Percentiles rank a stretch among this genome's conserved stretches.
phyloP scores from a whole-genome alignment of 2,329 filamentous ascomycete genomes.

The Emydomyces testavorans region DNA sequence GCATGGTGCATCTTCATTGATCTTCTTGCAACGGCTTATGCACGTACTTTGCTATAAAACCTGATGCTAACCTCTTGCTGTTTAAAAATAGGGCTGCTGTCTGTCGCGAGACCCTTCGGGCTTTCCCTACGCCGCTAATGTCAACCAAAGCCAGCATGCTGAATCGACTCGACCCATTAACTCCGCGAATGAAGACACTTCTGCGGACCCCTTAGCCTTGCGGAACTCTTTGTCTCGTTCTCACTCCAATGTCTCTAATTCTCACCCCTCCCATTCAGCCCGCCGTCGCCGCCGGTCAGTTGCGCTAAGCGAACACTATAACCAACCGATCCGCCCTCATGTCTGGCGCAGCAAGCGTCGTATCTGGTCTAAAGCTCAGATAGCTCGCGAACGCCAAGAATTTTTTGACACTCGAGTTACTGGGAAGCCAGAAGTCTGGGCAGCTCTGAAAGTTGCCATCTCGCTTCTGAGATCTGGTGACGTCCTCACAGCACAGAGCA shows the following conservation, averaged over 20 bases:
- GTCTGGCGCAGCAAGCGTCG: constrained; percentile 53
- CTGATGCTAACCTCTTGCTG: not conserved
- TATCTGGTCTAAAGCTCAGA: constrained; percentile 56
- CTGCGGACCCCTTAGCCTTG: constrained; percentile 11
- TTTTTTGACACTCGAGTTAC: constrained; percentile 88
- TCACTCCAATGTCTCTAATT: constrained; percentile 10
- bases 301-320: constrained; percentile 49
- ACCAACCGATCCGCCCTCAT: constrained; percentile 55
- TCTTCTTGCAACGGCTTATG: not conserved
- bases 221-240: constrained; percentile 11
- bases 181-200: constrained; percentile 13
- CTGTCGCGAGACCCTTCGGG: constrained; percentile 28
- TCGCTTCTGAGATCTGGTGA: constrained; percentile 54
- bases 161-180: constrained; percentile 16
- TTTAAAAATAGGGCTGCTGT: constrained; percentile 29
- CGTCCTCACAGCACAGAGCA: constrained; percentile 61
- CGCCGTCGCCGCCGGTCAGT: constrained; percentile 18
- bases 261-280: constrained; percentile 12
- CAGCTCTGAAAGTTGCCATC: constrained; percentile 56
- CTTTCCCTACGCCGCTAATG: constrained; percentile 20
- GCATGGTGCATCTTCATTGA: not conserved
- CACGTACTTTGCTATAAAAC: not conserved
- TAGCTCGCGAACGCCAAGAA: constrained; percentile 61
- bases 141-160: constrained; percentile 20
- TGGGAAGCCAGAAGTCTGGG: constrained; percentile 68